Evolutionary conservation across 192 early-diverging fungal genomes (phyloP), one percentile per base, ranked within the genome.

Genomic region (Umbelopsis vinacea): DNA sequence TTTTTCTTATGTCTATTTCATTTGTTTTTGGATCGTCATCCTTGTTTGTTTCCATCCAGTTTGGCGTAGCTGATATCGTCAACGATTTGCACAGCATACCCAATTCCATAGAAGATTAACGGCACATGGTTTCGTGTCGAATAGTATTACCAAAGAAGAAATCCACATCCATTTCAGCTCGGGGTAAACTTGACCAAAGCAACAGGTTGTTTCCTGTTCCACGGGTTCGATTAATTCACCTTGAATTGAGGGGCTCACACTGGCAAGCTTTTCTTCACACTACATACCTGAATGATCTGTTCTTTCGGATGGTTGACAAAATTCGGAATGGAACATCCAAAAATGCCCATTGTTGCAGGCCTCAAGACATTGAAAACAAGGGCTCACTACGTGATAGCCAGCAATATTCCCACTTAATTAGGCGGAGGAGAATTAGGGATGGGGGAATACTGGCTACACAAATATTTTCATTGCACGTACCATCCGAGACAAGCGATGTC

Each of bases 301-400:
- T 53, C 78, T 46, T 67, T 79, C 74, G 3, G 46, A 37, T 37
- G 70, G 57, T 12, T 70, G 46, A 52, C 78, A 79, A 3, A 73
- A 52, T 4, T 82, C 81, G 4, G 85, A 82, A 71, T 89, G 87
- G 33, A 88, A 88, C 86, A 88, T 88, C 87, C 86, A 89, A 45
- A 88, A 89, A 48, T 89, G 87, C 10, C 87, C 87, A 76, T 89
- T 89, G 66, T 89, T 89, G 50, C 87, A 86, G 17, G 87, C 81
- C 21, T 76, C 72, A 10, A 89, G 72, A 55, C 87, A 89, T 14
- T 72, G 68, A 17, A 74, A 70, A 68, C 87, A 88, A 6, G 88
- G 93, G 72, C 88, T 87, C 3, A 90, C 89, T 19, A 93, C 92
- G 80, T 93, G 92, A 76, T 94, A 94, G 9, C 93, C 93, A 33